Conservation (phyloP, 2,329 filamentous ascomycete species). For the Gnomoniopsis smithogilvyi region DNA sequence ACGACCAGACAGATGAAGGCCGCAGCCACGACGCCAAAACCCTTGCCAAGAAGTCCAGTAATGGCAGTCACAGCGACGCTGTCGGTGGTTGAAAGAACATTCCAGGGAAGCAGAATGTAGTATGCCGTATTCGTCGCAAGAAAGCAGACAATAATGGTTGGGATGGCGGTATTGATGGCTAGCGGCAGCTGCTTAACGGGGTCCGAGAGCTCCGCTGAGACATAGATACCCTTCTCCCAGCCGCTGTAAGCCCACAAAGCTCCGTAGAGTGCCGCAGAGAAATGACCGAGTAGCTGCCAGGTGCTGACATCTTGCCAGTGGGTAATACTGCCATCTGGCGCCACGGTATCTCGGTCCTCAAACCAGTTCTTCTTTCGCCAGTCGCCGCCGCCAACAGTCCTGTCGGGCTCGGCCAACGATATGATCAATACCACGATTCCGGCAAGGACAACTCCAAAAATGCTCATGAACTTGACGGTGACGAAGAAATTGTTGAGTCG, state of each 20-base stretch:
- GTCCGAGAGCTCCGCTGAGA: conserved; percentile 49
- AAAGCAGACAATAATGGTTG: conserved; percentile 58
- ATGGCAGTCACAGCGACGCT: conserved; percentile 61
- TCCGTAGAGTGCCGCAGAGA: conserved; percentile 58
- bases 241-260: conserved; percentile 64
- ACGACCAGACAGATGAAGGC: conserved; percentile 58
- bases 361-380: conserved; percentile 57
- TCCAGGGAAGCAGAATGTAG: conserved; percentile 61
- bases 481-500: conserved; percentile 55
- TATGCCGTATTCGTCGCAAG: conserved; percentile 59
- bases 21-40: conserved; percentile 51
- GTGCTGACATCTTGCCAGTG: conserved; percentile 45
- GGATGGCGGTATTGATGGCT: conserved; percentile 59
- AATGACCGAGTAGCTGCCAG: conserved; percentile 60
- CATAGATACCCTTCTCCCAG: conserved; percentile 62
- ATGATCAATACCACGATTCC: conserved; percentile 44
- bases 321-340: conserved; percentile 46
- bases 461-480: conserved; percentile 48
- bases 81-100: conserved; percentile 54
- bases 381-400: conserved; percentile 42
- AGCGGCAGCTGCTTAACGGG: conserved; percentile 54
- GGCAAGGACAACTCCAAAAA: conserved; percentile 45
- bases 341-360: conserved; percentile 42
- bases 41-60: conserved; percentile 50
- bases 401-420: conserved; percentile 34